Evolutionary conservation across 768 basidiomycete species (phyloP).

Genomic region (Pulveroboletus sp.): DNA sequence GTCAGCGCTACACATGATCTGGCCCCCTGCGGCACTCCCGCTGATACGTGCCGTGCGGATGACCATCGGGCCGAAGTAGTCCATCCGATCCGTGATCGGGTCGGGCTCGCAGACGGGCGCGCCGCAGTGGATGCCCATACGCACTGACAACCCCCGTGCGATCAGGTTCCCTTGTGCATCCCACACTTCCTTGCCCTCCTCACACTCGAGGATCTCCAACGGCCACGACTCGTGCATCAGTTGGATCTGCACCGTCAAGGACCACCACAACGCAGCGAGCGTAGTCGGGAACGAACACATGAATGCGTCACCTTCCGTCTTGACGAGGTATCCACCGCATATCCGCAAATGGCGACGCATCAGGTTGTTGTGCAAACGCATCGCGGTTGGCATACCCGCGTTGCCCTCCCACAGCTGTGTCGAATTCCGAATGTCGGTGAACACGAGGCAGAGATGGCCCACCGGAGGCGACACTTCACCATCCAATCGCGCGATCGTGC

Average conservation of each 20-base stretch:
- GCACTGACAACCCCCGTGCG: conserved; percentile 85
- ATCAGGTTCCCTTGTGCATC: conserved; percentile 68
- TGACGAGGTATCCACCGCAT: conserved; percentile 97
- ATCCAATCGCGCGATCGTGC: conserved; percentile 59
- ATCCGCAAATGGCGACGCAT: conserved; percentile 82
- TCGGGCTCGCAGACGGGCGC: conserved; percentile 87
- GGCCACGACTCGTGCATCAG: conserved; percentile 88
- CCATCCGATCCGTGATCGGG: conserved; percentile 91
- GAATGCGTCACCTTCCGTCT: conserved; percentile 99
- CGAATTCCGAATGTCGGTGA: conserved; percentile 97
- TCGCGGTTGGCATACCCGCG: conserved; percentile 91
- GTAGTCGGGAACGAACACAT: conserved; percentile 97
- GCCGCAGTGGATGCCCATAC: conserved; percentile 98
- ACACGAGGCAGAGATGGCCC: conserved; percentile 89
- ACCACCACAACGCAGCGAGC: conserved; percentile 86
- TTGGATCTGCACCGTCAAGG: conserved; percentile 79
- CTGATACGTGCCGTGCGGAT: conserved; percentile 89
- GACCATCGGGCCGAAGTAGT: conserved; percentile 96
- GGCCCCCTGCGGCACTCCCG: conserved; percentile 83
- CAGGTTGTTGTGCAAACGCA: conserved; percentile 84
- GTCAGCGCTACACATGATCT: conserved; percentile 89
- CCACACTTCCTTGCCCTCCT: conserved; percentile 80
- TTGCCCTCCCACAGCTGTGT: conserved; percentile 97
- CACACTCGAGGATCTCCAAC: conserved; percentile 85
- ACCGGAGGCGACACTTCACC: conserved; percentile 80